Conservation (phyloP, 2,329 filamentous ascomycete genomes). For the Aureobasidium sp. region DNA sequence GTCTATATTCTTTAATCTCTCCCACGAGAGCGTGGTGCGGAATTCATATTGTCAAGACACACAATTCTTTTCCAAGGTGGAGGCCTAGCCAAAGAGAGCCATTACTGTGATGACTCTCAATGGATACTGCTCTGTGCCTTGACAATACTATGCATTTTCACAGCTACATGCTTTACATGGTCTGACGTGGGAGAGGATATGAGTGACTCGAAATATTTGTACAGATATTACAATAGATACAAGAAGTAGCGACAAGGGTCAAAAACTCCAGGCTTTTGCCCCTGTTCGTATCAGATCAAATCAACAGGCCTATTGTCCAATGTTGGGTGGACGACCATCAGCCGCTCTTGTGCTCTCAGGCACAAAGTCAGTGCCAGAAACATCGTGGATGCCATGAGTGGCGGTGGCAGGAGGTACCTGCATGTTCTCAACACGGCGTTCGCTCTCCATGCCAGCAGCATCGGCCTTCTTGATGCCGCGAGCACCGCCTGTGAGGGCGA, state of each 20-base stretch:
- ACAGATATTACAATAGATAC: conserved; percentile 4
- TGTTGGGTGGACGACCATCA: neutral
- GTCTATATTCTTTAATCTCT: neutral
- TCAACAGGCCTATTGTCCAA: neutral
- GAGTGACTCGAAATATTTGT: neutral
- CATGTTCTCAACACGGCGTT: conserved; percentile 16
- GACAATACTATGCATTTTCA: neutral
- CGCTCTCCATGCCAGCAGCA: conserved; percentile 18
- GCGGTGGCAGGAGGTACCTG: conserved; percentile 21
- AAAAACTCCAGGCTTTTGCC: neutral
- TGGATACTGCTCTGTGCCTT: neutral
- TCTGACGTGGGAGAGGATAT: neutral
- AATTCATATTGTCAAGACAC: neutral
- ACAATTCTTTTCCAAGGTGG: neutral
- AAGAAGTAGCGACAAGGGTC: neutral
- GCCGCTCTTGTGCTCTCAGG: conserved; percentile 19
- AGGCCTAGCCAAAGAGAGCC: neutral
- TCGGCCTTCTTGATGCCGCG: conserved; percentile 28
- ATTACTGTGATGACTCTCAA: neutral
- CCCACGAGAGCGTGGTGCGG: neutral
- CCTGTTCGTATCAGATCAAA: neutral
- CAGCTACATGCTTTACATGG: neutral
- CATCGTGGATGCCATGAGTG: conserved; percentile 25
- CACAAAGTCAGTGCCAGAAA: conserved; percentile 23
- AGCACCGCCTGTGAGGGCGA: conserved; percentile 27